Evolutionary conservation across 2,329 filamentous ascomycete genomes (phyloP).

Genomic region (Colletotrichum shisoi): DNA sequence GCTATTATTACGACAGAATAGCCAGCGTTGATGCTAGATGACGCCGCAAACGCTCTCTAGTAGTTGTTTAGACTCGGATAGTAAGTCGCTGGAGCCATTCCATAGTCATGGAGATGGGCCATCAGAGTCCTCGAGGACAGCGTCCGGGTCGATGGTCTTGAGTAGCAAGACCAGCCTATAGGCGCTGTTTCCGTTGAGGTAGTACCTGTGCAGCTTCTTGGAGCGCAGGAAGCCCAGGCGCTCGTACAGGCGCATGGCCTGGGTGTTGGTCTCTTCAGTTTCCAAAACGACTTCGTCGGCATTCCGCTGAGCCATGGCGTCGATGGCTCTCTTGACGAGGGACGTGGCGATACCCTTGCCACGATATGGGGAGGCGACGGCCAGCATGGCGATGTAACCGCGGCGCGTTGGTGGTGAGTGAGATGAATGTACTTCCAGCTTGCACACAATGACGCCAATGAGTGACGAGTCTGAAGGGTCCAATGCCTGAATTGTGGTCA

Average conservation of each 20-base stretch:
- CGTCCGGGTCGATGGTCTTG: slow-evolving; percentile 60
- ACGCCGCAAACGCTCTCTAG: slow-evolving; percentile 6
- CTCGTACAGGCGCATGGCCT: slow-evolving; percentile 92
- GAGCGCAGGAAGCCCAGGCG: slow-evolving; percentile 88
- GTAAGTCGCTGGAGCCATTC: background rate
- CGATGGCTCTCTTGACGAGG: slow-evolving; percentile 88
- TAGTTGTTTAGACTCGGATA: background rate
- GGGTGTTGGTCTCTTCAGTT: slow-evolving; percentile 90
- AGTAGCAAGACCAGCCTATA: slow-evolving; percentile 86
- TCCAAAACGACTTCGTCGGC: slow-evolving; percentile 96
- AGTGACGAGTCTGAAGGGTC: slow-evolving; percentile 69
- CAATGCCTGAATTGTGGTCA: slow-evolving; percentile 57
- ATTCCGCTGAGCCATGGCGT: slow-evolving; percentile 82
- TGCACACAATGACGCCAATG: slow-evolving; percentile 91
- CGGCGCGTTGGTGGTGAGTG: slow-evolving; percentile 77
- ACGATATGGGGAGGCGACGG: slow-evolving; percentile 81
- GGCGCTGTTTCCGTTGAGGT: slow-evolving; percentile 94
- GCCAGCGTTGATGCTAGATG: background rate
- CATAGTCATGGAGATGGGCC: slow-evolving; percentile 40
- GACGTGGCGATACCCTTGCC: slow-evolving; percentile 87
- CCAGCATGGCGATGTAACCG: slow-evolving; percentile 98
- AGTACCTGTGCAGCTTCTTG: slow-evolving; percentile 93
- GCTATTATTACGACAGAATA: background rate
- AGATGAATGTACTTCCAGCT: slow-evolving; percentile 87
- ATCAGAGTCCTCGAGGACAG: slow-evolving; percentile 49